Base-by-base conservation (phyloP, 169 alveolate species). In the Plasmodium malariae region DNA sequence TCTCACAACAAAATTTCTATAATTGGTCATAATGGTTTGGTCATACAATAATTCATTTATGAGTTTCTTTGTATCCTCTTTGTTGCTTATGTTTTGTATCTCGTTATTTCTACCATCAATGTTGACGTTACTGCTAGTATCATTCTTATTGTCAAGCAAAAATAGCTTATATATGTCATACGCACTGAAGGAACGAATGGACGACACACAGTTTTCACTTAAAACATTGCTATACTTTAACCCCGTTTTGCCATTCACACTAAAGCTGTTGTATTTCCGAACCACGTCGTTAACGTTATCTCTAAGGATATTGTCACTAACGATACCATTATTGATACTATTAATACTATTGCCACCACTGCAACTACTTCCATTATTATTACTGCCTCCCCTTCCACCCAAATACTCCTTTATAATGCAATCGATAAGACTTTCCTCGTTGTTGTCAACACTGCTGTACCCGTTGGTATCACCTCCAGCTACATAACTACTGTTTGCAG, bases 91-190 rank as follows among this genome's bases (percentile, higher is more conserved):
- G 28, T 9, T 24, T 19, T 24, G 30, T 19, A 34, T 6, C 19
- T 45, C 69, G 14, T 30, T 74, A 11, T 24, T 1, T 28, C 32
- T 48, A 26, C 6, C 57, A 21, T 36, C 7, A 54, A 12, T 36
- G 24, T 19, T 5, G 21, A 5, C 24, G 12, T 2, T 2, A 17
- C 24, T 40, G 14, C 2, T 43, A 1, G 36, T 0, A 34, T 21
- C 19, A 17, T 17, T 4, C 24, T 17, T 49, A 74, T 57, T 45
- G 26, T 63, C 71, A 12, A 43, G 55, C 12, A 78, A 54, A 63
- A 78, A 78, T 19, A 78, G 28, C 21, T 78, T 78, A 63, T 63
- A 78, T 21, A 78, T 37, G 26, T 78, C 89, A 57, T 43, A 78
- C 19, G 65, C 26, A 28, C 89, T 78, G 28, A 78, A 78, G 12